Evolutionary conservation across 352 stramenopile species (phyloP).

Genomic region (Pythium coloratum): DNA sequence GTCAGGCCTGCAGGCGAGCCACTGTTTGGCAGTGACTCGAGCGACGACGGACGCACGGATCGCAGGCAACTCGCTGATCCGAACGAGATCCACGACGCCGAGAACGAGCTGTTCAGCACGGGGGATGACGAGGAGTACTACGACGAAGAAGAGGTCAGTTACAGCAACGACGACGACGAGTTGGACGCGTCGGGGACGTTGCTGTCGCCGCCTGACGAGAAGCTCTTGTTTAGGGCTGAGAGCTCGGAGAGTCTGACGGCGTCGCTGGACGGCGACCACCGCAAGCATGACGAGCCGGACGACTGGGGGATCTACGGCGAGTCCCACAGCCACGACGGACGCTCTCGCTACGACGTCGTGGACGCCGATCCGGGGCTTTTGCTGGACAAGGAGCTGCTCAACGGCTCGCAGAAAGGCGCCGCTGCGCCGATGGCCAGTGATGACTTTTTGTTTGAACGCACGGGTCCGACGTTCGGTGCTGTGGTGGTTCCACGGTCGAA

Average conservation of each 20-base stretch:
- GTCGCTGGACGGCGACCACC: conserved; percentile 22
- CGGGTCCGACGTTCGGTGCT: conserved; percentile 45
- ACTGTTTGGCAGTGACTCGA: conserved; percentile 18
- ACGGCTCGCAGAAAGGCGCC: conserved; percentile 19
- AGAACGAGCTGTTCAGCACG: conserved; percentile 17
- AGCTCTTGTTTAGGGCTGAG: conserved; percentile 19
- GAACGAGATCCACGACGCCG: conserved; percentile 24
- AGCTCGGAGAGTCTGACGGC: conserved; percentile 28
- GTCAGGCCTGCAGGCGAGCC: not conserved
- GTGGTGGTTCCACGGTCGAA: conserved; percentile 36
- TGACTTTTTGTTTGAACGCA: conserved; percentile 64
- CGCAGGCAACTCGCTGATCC: conserved; percentile 1
- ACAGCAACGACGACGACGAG: conserved; percentile 12
- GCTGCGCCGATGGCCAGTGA: conserved; percentile 43
- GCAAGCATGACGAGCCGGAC: conserved; percentile 38
- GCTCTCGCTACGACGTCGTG: conserved; percentile 47
- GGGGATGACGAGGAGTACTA: conserved; percentile 20
- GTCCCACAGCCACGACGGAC: conserved; percentile 21
- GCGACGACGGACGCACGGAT: conserved; percentile 3
- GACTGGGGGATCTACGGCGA: conserved; percentile 65
- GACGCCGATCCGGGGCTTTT: conserved; percentile 39
- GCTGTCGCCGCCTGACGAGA: conserved; percentile 21
- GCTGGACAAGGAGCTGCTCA: conserved; percentile 60
- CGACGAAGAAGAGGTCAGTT: conserved; percentile 14
- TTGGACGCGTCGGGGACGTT: conserved; percentile 7